Base-by-base conservation (phyloP, 352 stramenopile genomes). In the Phytopythium sindhum region DNA sequence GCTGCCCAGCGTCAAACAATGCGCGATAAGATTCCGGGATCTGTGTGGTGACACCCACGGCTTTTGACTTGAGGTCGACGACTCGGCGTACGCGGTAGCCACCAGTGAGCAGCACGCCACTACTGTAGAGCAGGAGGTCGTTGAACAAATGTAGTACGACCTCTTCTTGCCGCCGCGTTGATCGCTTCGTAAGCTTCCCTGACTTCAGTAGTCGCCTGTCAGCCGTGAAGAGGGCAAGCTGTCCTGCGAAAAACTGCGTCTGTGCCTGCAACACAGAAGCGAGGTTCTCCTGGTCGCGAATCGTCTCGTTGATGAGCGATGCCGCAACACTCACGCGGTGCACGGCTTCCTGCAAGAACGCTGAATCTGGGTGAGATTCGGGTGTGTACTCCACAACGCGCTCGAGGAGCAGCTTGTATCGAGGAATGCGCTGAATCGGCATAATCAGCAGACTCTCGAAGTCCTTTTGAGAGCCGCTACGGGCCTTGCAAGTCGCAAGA, bases 401-500 rank as follows among this genome's bases (percentile, higher is more conserved):
- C 65, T 95, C 77, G 0, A 98, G 67, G 5, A 97, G 67, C 31
- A 98, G 60, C 53, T 97, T 96, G 71, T 98, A 98, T 1, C 91
- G 77, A 23, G 92, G 92, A 39, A 98, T 95, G 7, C 92, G 84
- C 70, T 98, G 92, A 28, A 98, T 94, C 0, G 92, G 92, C 79
- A 95, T 95, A 66, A 98, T 97, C 37, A 98, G 64, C 37, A 97
- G 63, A 50, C 85, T 95, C 53, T 95, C 84, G 54, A 96, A 95
- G 58, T 68, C 80, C 59, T 91, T 87, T 15, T 72, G 54, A 3
- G 75, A 86, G 24, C 75, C 70, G 54, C 83, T 91, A 52, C 72
- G 70, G 14, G 58, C 60, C 35, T 78, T 72, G 61, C 85, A 95
- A 11, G 54, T 69, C 55, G 89, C 75, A 23, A 95, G 62, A 41